Percentiles rank a stretch among this genome's conserved stretches.
phyloP scores from a whole-genome alignment of 805 yeast species.

The Ogataea salicorniae region DNA sequence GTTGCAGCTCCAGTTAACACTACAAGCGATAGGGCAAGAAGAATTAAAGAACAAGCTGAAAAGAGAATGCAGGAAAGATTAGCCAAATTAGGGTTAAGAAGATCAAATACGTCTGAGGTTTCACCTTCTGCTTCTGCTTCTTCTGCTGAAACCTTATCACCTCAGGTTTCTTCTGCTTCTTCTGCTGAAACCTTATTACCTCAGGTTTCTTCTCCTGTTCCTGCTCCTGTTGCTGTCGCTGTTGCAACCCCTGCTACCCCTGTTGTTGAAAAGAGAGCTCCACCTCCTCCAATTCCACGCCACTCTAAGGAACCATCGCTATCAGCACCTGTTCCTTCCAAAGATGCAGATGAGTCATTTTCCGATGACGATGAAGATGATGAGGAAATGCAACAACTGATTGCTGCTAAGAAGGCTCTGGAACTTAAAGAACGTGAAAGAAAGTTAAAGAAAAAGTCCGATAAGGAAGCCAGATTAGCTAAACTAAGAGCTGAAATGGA shows the following conservation, averaged over 20 bases:
- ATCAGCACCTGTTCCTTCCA: background rate
- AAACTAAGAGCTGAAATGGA: constrained; percentile 56
- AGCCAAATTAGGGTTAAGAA: constrained; percentile 70
- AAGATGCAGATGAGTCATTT: constrained; percentile 7
- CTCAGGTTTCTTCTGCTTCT: constrained; percentile 3
- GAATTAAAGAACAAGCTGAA: constrained; percentile 75
- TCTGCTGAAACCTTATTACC: constrained; percentile 12
- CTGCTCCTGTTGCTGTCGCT: constrained; percentile 16
- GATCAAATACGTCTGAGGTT: constrained; percentile 22
- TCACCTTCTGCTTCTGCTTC: constrained; percentile 7
- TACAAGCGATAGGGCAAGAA: constrained; percentile 70
- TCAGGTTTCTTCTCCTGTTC: constrained; percentile 3
- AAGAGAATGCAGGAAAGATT: constrained; percentile 80
- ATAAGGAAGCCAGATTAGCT: constrained; percentile 56
- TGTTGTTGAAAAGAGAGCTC: constrained; percentile 10
- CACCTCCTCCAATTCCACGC: constrained; percentile 21
- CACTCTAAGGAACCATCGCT: constrained; percentile 5
- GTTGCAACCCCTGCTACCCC: constrained; percentile 15
- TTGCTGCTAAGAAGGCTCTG: constrained; percentile 43
- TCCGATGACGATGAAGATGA: constrained; percentile 25
- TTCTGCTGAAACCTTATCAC: constrained; percentile 12
- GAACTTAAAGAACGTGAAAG: constrained; percentile 34
- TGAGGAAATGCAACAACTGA: constrained; percentile 40
- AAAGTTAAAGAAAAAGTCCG: constrained; percentile 46
- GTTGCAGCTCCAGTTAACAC: constrained; percentile 12